phyloP scores from a whole-genome alignment of 2,329 filamentous ascomycete species.

The Ophiostoma angusticollis region DNA sequence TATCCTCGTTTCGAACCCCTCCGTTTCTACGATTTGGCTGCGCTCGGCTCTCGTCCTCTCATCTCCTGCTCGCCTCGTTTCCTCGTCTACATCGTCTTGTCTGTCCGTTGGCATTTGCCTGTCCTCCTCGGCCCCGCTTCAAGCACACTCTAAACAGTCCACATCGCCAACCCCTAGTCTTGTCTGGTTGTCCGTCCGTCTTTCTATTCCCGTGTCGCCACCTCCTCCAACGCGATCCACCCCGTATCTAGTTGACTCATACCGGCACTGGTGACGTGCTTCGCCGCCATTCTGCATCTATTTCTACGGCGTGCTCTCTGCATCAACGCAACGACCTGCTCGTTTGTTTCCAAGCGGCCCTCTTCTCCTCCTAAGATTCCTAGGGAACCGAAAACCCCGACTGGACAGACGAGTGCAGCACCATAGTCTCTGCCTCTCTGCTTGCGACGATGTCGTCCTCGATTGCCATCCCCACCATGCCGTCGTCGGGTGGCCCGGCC shows the following conservation, averaged over 20 bases:
- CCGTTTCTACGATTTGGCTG: background rate
- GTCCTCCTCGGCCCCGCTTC: background rate
- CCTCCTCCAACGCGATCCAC: constrained; percentile 1
- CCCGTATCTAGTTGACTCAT: too few species aligned
- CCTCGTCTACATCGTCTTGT: background rate
- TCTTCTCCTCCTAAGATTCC: too few species aligned
- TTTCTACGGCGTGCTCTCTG: too few species aligned
- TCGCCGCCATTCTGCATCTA: too few species aligned
- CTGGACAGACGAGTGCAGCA: too few species aligned
- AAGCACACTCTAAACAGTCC: too few species aligned
- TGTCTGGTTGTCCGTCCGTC: background rate
- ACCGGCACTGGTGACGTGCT: too few species aligned
- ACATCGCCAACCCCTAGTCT: too few species aligned
- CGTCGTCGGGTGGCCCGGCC: constrained; percentile 10
- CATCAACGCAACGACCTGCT: too few species aligned
- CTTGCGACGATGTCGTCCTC: constrained; percentile 47
- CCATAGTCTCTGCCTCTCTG: too few species aligned
- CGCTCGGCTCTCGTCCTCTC: background rate
- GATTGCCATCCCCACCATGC: constrained; percentile 49
- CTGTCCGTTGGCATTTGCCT: background rate
- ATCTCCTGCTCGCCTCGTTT: background rate
- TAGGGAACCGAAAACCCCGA: too few species aligned
- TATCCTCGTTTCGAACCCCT: background rate
- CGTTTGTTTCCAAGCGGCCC: too few species aligned
- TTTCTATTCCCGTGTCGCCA: constrained; percentile 3